These are phyloP conservation scores for Inga leiocalycina DNA, from an alignment of 306 rosid genomes.

Conservation along the genomic window DNA sequence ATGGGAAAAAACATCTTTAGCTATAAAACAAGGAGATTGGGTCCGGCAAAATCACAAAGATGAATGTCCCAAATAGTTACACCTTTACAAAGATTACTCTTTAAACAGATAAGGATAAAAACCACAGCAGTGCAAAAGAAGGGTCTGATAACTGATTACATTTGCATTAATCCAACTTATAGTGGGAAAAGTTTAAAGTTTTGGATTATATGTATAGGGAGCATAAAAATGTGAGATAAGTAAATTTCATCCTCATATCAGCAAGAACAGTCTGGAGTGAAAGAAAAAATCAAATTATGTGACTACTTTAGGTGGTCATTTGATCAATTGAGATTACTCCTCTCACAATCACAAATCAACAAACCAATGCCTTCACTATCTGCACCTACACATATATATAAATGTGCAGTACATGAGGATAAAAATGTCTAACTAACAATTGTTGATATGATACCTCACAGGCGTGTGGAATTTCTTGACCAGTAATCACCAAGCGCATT, in stretches of 20 bases:
- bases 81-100: constrained; percentile 7
- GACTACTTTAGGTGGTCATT: background rate
- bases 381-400: background rate
- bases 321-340: constrained; percentile 4
- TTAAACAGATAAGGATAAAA: background rate
- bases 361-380: background rate
- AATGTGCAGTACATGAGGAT: background rate
- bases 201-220: background rate
- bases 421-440: constrained; percentile 14
- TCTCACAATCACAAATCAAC: background rate
- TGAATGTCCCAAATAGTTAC: constrained; percentile 4
- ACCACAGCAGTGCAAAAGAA: constrained; percentile 18
- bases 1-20: constrained; percentile 28
- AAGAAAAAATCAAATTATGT: background rate
- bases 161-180: background rate
- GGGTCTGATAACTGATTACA: constrained; percentile 13
- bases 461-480: constrained; percentile 98
- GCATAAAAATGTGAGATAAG: background rate
- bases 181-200: background rate
- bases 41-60: constrained; percentile 24
- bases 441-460: constrained; percentile 75
- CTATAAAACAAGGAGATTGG: constrained; percentile 17
- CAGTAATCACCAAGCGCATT: constrained; percentile 99
- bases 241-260: constrained; percentile 21
- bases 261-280: constrained; percentile 1